Percentiles rank a stretch among this genome's conserved stretches.
Conservation (phyloP, 495 filamentous ascomycete species). For the Durotheca rogersii region DNA sequence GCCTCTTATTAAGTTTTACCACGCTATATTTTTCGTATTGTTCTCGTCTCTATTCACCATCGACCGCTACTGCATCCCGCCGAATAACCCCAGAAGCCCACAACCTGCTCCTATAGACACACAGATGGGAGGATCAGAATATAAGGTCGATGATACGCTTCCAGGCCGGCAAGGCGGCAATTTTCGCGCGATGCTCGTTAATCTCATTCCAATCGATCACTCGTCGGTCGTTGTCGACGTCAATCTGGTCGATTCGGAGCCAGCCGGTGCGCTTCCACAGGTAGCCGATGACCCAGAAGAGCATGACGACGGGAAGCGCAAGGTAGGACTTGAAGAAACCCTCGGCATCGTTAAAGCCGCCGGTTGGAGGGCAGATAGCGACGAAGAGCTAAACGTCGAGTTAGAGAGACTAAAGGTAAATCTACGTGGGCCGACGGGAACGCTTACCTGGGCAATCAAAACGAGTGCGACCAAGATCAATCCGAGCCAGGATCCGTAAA, state of each 20-base stretch:
- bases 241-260: conserved; percentile 56
- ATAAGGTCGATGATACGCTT: conserved; percentile 46
- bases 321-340: conserved; percentile 66
- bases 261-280: conserved; percentile 62
- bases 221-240: conserved; percentile 62
- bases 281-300: conserved; percentile 55
- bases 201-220: conserved; percentile 59
- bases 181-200: conserved; percentile 43
- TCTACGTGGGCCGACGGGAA: background rate
- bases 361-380: conserved; percentile 48
- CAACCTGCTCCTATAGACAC: background rate
- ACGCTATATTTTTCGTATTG: background rate
- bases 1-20: background rate
- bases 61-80: background rate
- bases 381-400: conserved; percentile 47
- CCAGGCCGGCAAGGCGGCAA: conserved; percentile 54
- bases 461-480: conserved; percentile 59
- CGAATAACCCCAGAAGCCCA: background rate
- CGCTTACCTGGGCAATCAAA: conserved; percentile 61
- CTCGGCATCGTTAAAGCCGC: conserved; percentile 47
- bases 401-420: conserved; percentile 20
- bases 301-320: conserved; percentile 58
- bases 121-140: conserved; percentile 45
- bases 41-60: background rate
- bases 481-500: conserved; percentile 68